Percentiles rank a stretch among this genome's conserved stretches.
These are phyloP conservation scores for Glycine latifolia DNA, from an alignment of 306 rosid species.

Conservation along the genomic window DNA sequence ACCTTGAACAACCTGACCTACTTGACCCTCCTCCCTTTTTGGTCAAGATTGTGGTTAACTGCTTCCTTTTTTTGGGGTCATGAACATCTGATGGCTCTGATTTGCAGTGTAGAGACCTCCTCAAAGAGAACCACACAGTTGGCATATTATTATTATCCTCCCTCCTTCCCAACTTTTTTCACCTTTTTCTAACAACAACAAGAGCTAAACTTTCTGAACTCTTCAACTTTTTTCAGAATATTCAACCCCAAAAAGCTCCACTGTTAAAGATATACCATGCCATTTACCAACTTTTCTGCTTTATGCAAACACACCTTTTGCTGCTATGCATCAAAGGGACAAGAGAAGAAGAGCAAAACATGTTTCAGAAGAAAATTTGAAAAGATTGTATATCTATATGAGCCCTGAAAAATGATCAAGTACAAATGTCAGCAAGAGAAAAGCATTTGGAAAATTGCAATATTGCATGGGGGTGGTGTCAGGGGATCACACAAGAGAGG, in stretches of 20 bases:
- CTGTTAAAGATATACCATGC: not conserved
- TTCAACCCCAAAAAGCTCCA: constrained; percentile 42
- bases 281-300: constrained; percentile 40
- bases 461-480: not conserved
- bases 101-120: no score
- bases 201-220: constrained; percentile 27
- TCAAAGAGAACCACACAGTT: no score
- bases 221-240: constrained; percentile 20
- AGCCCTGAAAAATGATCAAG: constrained; percentile 7
- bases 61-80: not conserved
- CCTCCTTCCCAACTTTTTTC: no score
- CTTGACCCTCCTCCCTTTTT: constrained; percentile 56
- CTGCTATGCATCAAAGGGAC: not conserved
- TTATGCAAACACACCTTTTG: constrained; percentile 24
- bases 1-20: constrained; percentile 90
- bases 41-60: constrained; percentile 71
- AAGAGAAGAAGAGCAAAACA: no score
- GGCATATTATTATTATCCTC: no score
- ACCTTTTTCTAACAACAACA: no score
- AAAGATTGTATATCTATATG: not conserved
- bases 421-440: constrained; percentile 39
- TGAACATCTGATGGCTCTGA: no score
- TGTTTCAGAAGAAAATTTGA: constrained; percentile 2
- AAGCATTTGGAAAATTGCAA: constrained; percentile 32
- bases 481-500: constrained; percentile 1